Percentiles rank a stretch among this genome's conserved stretches.
These are phyloP conservation scores for Pythium angustatum DNA, from an alignment of 352 stramenopile genomes.

Conservation along the genomic window DNA sequence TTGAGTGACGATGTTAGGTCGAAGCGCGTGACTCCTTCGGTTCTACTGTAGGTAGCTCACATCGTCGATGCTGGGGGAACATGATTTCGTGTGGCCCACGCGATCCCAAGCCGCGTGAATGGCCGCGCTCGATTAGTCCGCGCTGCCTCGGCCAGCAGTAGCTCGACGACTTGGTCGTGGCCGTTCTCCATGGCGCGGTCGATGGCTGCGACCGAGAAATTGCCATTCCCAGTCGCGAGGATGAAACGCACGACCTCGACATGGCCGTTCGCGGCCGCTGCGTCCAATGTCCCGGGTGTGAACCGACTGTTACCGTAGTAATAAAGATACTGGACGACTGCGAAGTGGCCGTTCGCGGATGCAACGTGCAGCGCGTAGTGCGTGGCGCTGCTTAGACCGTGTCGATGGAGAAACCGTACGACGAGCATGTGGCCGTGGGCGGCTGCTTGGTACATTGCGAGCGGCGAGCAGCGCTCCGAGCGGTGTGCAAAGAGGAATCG, in stretches of 20 bases:
- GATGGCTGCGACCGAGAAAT: slow-evolving; percentile 41
- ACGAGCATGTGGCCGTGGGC: slow-evolving; percentile 35
- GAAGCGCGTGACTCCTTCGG: too few relatives aligned
- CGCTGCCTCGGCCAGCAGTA: slow-evolving; percentile 26
- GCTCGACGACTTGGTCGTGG: slow-evolving; percentile 33
- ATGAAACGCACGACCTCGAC: slow-evolving; percentile 38
- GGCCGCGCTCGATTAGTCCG: neutral
- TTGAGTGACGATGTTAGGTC: too few relatives aligned
- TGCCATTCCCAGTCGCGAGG: slow-evolving; percentile 31
- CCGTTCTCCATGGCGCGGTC: slow-evolving; percentile 45
- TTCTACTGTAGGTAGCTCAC: too few relatives aligned
- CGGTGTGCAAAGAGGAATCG: slow-evolving; percentile 40
- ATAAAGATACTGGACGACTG: slow-evolving; percentile 22
- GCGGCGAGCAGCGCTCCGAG: slow-evolving; percentile 37
- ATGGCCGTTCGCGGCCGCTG: slow-evolving; percentile 20
- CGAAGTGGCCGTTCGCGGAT: slow-evolving; percentile 34
- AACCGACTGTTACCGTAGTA: neutral
- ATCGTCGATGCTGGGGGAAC: too few relatives aligned
- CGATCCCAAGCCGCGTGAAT: slow-evolving; percentile 28
- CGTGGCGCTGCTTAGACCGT: slow-evolving; percentile 35
- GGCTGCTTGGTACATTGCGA: slow-evolving; percentile 45
- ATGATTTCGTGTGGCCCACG: slow-evolving; percentile 38
- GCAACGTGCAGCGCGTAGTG: slow-evolving; percentile 34
- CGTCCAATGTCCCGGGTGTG: slow-evolving; percentile 27
- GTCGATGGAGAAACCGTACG: slow-evolving; percentile 42